phyloP scores from a whole-genome alignment of 306 rosid species.

The Rosa chinensis region DNA sequence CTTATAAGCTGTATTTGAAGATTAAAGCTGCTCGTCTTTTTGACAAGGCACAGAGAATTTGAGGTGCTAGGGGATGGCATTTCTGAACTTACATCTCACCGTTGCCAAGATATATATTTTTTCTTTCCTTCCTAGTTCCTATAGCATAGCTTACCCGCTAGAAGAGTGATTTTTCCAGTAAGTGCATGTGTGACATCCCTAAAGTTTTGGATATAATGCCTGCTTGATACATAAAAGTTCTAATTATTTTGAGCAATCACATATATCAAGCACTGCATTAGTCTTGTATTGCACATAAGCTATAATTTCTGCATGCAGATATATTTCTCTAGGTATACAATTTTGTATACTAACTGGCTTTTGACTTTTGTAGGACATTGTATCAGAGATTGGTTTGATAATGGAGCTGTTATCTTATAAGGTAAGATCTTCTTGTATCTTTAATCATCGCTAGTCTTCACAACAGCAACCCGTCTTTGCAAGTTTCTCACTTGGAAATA shows the following conservation, averaged over 20 bases:
- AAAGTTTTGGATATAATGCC: background rate
- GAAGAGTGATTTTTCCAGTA: background rate
- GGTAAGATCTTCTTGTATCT: constrained; percentile 49
- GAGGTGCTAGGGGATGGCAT: no score
- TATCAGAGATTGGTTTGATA: constrained; percentile 71
- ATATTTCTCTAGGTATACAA: background rate
- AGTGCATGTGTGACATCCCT: background rate
- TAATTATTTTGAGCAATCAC: background rate
- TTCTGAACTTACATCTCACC: constrained; percentile 20
- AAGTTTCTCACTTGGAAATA: background rate
- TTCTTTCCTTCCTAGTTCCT: background rate
- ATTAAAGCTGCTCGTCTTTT: no score
- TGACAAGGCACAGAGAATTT: no score
- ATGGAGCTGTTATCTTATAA: constrained; percentile 72
- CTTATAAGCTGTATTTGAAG: no score
- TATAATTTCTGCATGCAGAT: background rate
- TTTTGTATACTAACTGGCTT: constrained; percentile 17
- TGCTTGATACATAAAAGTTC: background rate
- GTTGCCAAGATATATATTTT: background rate
- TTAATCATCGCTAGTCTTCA: background rate
- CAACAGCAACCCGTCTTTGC: background rate
- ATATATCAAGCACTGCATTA: background rate
- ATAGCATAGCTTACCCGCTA: background rate
- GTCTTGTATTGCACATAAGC: background rate
- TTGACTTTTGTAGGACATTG: constrained; percentile 63